Base-by-base conservation (phyloP, 768 basidiomycete species). In the Boletus sp. region DNA sequence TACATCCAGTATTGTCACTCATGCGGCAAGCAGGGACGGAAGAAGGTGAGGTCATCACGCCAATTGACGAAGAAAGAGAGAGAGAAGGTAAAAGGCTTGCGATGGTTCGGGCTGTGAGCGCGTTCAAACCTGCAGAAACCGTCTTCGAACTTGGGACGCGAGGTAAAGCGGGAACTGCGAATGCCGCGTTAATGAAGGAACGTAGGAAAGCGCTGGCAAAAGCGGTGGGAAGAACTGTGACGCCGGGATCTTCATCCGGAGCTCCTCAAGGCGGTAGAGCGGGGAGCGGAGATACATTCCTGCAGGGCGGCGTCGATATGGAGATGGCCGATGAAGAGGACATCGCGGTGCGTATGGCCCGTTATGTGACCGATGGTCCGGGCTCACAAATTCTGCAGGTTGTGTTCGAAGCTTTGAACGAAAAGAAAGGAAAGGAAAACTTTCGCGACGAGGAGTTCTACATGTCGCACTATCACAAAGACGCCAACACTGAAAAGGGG, bases 401-500 rank as follows among this genome's bases (percentile, higher is more conserved):
- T 29, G 87, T 87, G 13, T 91, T 92, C 58, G 80, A 85, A 23
- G 76, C 73, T 17, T 73, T 78, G 38, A 73, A 68, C 51, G 78
- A 76, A 63, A 82, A 75, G 47, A 62, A 59, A 10, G 66, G 58
- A 7, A 76, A 77, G 55, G 76, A 76, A 15, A 74, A 72, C 39
- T 94, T 78, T 71, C 83, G 83, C 10, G 95, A 98, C 62, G 79
- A 84, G 3, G 86, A 90, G 35, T 96, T 92, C 64, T 98, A 94
- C 72, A 85, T 98, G 82, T 88, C 90, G 2, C 85, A 98, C 75
- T 85, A 87, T 63, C 93, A 95, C 69, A 90, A 90, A 64, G 92
- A 87, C 56, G 87, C 89, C 34, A 76, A 79, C 49, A 86, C 92
- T 1, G 95, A 98, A 67, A 92, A 91, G 73, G 95, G 95, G 94